Percentiles rank a stretch among this genome's conserved stretches.
These are phyloP conservation scores for Zalaria obscura DNA, from an alignment of 2,329 filamentous ascomycete genomes.

Conservation along the genomic window DNA sequence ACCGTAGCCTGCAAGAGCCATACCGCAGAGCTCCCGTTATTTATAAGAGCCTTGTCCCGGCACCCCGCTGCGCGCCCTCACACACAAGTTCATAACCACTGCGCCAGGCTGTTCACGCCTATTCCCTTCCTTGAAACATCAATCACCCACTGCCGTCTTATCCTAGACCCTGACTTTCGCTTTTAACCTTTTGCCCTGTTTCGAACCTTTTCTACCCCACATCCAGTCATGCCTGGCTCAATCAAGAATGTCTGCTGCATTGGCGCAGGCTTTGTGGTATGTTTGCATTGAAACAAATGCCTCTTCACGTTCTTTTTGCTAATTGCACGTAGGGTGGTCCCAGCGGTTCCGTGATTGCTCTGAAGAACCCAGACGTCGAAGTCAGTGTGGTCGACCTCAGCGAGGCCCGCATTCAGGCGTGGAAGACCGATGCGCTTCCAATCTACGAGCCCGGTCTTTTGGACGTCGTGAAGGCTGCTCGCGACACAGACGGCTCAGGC, in stretches of 20 bases:
- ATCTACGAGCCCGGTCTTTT: constrained; percentile 62
- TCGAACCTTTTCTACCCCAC: no score
- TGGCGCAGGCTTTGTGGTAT: constrained; percentile 7
- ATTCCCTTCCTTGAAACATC: no score
- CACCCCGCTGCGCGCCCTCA: no score
- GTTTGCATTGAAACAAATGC: constrained; percentile 1
- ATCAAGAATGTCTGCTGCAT: constrained; percentile 5
- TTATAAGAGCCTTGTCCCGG: no score
- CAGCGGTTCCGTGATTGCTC: constrained; percentile 60
- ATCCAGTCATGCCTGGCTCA: background rate
- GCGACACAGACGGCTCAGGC: constrained; percentile 24
- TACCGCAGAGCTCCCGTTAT: no score
- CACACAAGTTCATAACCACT: no score
- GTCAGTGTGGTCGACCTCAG: constrained; percentile 67
- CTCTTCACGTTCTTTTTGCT: background rate
- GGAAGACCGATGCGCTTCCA: constrained; percentile 60
- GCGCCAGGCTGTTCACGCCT: no score
- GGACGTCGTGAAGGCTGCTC: constrained; percentile 51
- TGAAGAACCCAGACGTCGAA: constrained; percentile 54
- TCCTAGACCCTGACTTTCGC: no score
- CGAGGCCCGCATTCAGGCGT: constrained; percentile 48
- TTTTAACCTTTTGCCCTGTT: no score
- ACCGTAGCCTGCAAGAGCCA: no score
- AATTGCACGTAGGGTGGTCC: constrained; percentile 34
- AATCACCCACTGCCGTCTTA: no score